Evolutionary conservation across 306 rosid species (phyloP), one percentile per base, ranked within the genome.

Genomic region (Calophaca sinica): DNA sequence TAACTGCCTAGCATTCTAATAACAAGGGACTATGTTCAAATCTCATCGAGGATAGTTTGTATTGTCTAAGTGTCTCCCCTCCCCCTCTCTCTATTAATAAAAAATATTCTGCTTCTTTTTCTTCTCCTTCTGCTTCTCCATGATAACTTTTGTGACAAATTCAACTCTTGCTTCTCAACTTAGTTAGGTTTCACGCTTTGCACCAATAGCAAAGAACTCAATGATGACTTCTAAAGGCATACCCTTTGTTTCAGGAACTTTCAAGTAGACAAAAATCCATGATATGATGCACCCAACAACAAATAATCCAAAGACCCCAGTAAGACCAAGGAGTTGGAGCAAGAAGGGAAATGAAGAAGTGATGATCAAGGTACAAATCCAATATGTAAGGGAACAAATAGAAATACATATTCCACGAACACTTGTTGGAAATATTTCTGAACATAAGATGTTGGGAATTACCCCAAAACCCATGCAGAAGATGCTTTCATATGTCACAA

Each of bases 171-270:
- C 65, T 57, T 28, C 46, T 55, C 2, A 61, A 2, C 0, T 13
- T 11, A 32, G 63, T 31, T 35, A 5, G 0, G 31, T 64, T 49
- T 81, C 69, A 36, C 77, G 88, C 38, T 70, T 88, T 0, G 84
- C 72, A 57, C 88, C 89, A 29, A 86, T 59, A 42, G 90, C 83
- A 13, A 88, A 88, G 62, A 88, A 87, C 83, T 90, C 96, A 44
- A 72, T 85, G 1, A 90, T 88, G 62, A 91, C 92, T 85, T 91
- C 96, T 2, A 87, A 71, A 63, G 93, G 92, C 96, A 91, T 88
- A 62, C 91, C 96, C 62, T 87, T 91, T 0, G 96, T 88, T 70
- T 91, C 93, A 11, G 96, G 91, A 39, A 87, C 93, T 66, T 88
- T 91, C 50, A 82, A 62, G 88, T 62, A 88, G 5, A 91, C 88